Percentiles rank a stretch among this genome's conserved stretches.
Conservation (phyloP, 805 yeast species). For the Nakazawaea siamensis region DNA sequence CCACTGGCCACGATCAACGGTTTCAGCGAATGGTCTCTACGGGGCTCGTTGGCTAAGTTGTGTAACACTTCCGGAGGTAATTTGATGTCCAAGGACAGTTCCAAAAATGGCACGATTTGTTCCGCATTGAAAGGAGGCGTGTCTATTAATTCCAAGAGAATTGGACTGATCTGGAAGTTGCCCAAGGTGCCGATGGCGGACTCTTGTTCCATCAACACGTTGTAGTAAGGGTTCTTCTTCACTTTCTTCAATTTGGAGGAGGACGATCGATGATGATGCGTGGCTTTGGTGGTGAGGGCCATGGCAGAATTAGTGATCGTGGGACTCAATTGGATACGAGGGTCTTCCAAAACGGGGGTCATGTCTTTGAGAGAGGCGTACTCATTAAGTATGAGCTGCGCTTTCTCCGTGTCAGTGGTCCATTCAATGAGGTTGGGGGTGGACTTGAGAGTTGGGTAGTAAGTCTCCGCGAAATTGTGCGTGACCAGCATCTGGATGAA, state of each 20-base stretch:
- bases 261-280: slow-evolving; percentile 12
- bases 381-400: slow-evolving; percentile 39
- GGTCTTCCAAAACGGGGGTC: slow-evolving; percentile 21
- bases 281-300: slow-evolving; percentile 14
- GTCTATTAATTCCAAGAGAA: slow-evolving; percentile 61
- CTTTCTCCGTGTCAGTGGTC: slow-evolving; percentile 28
- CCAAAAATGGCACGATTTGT: slow-evolving; percentile 67
- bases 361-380: slow-evolving; percentile 33
- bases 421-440: slow-evolving; percentile 52
- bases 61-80: slow-evolving; percentile 50
- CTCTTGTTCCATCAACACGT: slow-evolving; percentile 1
- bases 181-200: background rate
- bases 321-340: slow-evolving; percentile 14
- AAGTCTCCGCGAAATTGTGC: slow-evolving; percentile 51
- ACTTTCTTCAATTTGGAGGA: slow-evolving; percentile 6
- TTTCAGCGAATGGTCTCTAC: slow-evolving; percentile 53
- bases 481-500: slow-evolving; percentile 40
- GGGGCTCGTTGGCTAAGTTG: slow-evolving; percentile 56
- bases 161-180: slow-evolving; percentile 35
- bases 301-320: slow-evolving; percentile 16
- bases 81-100: slow-evolving; percentile 57
- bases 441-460: slow-evolving; percentile 65
- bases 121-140: slow-evolving; percentile 65
- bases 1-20: slow-evolving; percentile 73
- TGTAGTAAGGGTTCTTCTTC: slow-evolving; percentile 3